A percentile compares a stretch with the other conserved stretches of the same genome.
These are phyloP conservation scores for Paspalum vaginatum DNA, from an alignment of 176 grass and related monocot species.

Conservation along the genomic window DNA sequence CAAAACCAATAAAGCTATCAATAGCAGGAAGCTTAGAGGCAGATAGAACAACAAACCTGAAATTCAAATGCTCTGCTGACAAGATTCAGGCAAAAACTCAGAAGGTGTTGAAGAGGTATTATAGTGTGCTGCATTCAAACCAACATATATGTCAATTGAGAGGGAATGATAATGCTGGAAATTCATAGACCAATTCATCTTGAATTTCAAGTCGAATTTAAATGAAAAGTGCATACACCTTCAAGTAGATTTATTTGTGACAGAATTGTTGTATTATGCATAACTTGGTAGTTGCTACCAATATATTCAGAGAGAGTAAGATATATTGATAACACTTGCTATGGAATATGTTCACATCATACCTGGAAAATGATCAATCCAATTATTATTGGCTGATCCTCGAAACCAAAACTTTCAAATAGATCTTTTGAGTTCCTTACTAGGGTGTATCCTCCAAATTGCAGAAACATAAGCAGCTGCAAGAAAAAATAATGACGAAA, in stretches of 20 bases:
- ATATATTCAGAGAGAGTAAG: conserved; percentile 29
- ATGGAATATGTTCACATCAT: conserved; percentile 21
- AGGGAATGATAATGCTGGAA: conserved; percentile 21
- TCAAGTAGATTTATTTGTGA: conserved; percentile 3
- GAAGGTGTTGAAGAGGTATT: conserved; percentile 88
- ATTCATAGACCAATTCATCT: conserved; percentile 12
- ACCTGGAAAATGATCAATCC: conserved; percentile 96
- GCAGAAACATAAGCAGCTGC: conserved; percentile 92
- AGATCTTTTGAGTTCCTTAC: conserved; percentile 99
- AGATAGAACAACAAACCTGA: conserved; percentile 69
- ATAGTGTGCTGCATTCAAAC: conserved; percentile 82
- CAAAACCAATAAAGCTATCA: conserved; percentile 32
- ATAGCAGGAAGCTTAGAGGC: conserved; percentile 19
- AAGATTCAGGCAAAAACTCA: conserved; percentile 94
- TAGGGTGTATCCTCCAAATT: conserved; percentile 98
- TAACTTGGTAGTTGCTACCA: conserved; percentile 12
- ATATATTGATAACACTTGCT: neutral
- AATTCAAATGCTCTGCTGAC: conserved; percentile 98
- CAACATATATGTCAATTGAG: conserved; percentile 9
- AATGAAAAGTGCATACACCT: conserved; percentile 23
- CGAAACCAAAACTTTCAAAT: conserved; percentile 92
- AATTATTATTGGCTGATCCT: conserved; percentile 88
- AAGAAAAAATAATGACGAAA: conserved; percentile 31
- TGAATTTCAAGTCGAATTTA: neutral
- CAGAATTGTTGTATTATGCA: neutral